Evolutionary conservation across 2,329 filamentous ascomycete species (phyloP).

Genomic region (Aspergillus caelatus): DNA sequence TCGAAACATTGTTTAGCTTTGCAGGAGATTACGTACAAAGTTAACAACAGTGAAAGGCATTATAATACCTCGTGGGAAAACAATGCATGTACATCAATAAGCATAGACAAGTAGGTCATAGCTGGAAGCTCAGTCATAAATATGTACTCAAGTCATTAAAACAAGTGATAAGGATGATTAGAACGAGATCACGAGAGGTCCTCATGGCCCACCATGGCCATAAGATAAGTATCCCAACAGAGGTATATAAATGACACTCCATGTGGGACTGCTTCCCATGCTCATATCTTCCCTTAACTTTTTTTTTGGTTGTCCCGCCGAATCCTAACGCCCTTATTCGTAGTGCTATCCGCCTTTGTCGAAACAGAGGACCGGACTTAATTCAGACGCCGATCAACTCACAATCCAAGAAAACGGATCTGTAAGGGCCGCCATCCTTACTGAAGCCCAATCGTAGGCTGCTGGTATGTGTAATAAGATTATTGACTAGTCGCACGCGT

Average conservation of each 20-base stretch:
- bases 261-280: not conserved
- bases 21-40: not conserved
- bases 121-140: conserved; percentile 1
- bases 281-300: not conserved
- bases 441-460: not conserved
- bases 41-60: not conserved
- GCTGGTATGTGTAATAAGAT: not conserved
- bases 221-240: not conserved
- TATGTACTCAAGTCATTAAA: conserved; percentile 7
- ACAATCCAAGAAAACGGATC: not conserved
- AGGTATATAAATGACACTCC: not conserved
- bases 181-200: not conserved
- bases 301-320: not conserved
- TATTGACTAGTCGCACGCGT: not conserved
- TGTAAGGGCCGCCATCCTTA: not conserved
- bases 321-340: not conserved
- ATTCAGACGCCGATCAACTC: not conserved
- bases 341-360: not conserved
- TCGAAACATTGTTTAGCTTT: not conserved
- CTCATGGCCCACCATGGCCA: not conserved
- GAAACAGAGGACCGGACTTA: not conserved
- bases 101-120: not conserved
- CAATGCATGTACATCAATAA: conserved; percentile 2
- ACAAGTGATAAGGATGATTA: not conserved
- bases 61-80: not conserved